Evolutionary conservation across 805 yeast genomes (phyloP).

Genomic region (Candida manassasensis): DNA sequence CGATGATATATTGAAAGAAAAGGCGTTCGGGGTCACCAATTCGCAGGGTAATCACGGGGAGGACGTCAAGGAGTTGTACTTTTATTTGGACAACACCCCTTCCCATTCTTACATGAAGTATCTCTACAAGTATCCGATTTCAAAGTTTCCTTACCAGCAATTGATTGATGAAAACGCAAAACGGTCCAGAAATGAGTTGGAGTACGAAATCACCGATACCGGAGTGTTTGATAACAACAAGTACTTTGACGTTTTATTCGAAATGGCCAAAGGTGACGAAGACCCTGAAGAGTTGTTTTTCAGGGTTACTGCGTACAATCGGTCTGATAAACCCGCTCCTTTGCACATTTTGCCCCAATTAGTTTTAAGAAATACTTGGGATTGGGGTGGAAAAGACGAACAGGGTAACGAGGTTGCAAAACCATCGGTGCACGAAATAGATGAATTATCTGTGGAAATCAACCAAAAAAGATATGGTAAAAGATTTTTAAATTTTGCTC

Average conservation of each 20-base stretch:
- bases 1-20: conserved; percentile 80
- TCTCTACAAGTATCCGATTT: conserved; percentile 88
- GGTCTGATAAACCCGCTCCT: conserved; percentile 83
- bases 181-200: conserved; percentile 63
- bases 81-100: conserved; percentile 87
- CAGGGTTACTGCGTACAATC: conserved; percentile 81
- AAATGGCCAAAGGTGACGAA: conserved; percentile 80
- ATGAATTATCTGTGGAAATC: conserved; percentile 48
- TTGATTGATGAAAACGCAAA: conserved; percentile 62
- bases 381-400: conserved; percentile 69
- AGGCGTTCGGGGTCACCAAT: conserved; percentile 83
- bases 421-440: conserved; percentile 43
- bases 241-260: conserved; percentile 85
- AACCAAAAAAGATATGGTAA: conserved; percentile 70
- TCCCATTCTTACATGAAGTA: conserved; percentile 90
- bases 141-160: conserved; percentile 75
- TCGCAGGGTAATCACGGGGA: conserved; percentile 96
- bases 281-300: conserved; percentile 78
- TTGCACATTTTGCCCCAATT: conserved; percentile 82
- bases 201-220: conserved; percentile 81
- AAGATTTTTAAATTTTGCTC: conserved; percentile 63
- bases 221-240: conserved; percentile 66
- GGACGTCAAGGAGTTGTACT: conserved; percentile 84
- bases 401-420: conserved; percentile 29
- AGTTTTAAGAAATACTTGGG: conserved; percentile 85